A percentile compares a stretch with the other conserved stretches of the same genome.
These are phyloP conservation scores for Maudiozyma barnettii DNA, from an alignment of 805 yeast species.

Conservation along the genomic window DNA sequence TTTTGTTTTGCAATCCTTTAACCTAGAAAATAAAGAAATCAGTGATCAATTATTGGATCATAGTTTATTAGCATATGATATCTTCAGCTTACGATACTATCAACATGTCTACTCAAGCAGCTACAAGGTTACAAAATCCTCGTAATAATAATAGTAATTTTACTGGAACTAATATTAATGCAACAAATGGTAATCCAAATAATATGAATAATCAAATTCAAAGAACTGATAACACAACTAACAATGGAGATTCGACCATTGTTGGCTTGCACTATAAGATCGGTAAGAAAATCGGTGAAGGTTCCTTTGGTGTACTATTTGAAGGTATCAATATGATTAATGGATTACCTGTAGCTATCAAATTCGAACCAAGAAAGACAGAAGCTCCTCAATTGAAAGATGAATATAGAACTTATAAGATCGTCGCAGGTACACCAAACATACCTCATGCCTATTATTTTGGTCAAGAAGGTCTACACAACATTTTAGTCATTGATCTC, in stretches of 20 bases:
- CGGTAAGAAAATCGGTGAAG: constrained; percentile 97
- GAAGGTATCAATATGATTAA: constrained; percentile 91
- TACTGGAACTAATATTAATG: background rate
- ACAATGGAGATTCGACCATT: constrained; percentile 16
- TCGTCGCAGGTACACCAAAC: constrained; percentile 74
- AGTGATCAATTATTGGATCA: too few species aligned
- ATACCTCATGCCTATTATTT: constrained; percentile 93
- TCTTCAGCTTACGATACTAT: background rate
- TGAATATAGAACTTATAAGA: constrained; percentile 89
- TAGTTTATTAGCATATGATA: background rate
- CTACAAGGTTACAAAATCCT: background rate
- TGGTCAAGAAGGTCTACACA: constrained; percentile 97
- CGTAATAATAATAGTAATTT: background rate
- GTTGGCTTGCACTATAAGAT: constrained; percentile 95
- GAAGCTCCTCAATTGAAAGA: constrained; percentile 97
- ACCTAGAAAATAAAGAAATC: too few species aligned
- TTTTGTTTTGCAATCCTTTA: background rate
- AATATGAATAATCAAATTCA: background rate
- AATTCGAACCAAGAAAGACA: constrained; percentile 91
- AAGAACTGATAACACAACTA: background rate
- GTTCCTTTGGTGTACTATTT: constrained; percentile 94
- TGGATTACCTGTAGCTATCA: constrained; percentile 84
- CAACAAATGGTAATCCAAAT: background rate
- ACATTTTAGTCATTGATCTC: constrained; percentile 86
- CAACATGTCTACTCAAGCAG: background rate